These are phyloP conservation scores for Xylariaceae sp. DNA, from an alignment of 2,329 filamentous ascomycete species.

Conservation along the genomic window DNA sequence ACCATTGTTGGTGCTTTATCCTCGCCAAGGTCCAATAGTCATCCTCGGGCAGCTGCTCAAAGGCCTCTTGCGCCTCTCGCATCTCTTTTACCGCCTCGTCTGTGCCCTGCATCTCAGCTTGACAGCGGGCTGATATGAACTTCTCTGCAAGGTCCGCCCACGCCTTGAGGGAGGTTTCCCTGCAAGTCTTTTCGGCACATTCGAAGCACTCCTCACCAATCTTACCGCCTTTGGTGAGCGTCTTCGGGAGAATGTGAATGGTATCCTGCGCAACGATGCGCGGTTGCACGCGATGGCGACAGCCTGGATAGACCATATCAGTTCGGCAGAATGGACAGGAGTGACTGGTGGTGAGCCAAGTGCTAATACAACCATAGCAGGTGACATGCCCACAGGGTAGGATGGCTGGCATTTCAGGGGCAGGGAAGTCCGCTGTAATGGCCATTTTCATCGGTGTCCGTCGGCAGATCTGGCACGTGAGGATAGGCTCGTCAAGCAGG, in stretches of 20 bases:
- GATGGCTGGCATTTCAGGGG: constrained; percentile 24
- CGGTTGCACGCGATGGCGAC: constrained; percentile 29
- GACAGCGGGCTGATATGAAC: constrained; percentile 12
- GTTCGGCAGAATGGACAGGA: constrained; percentile 36
- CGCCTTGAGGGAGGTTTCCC: constrained; percentile 4
- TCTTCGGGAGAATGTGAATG: constrained; percentile 33
- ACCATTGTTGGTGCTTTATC: constrained; percentile 13
- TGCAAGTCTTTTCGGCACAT: constrained; percentile 15
- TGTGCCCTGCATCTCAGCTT: constrained; percentile 11
- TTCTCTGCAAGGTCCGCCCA: constrained; percentile 7
- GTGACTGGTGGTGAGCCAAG: constrained; percentile 25
- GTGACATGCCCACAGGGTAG: constrained; percentile 36
- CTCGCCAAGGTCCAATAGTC: constrained; percentile 6
- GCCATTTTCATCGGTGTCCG: constrained; percentile 17
- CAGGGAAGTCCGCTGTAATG: background rate
- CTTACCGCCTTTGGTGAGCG: constrained; percentile 30
- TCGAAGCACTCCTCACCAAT: constrained; percentile 20
- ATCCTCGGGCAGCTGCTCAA: constrained; percentile 16
- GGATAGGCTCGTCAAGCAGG: constrained; percentile 25
- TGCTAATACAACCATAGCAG: constrained; percentile 29
- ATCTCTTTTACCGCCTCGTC: constrained; percentile 11
- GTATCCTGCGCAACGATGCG: constrained; percentile 28
- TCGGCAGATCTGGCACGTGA: constrained; percentile 27
- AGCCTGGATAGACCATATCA: constrained; percentile 27
- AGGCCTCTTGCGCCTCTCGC: constrained; percentile 15